Conservation (phyloP, 2,329 filamentous ascomycete species). For the Penicillium griseofulvum region DNA sequence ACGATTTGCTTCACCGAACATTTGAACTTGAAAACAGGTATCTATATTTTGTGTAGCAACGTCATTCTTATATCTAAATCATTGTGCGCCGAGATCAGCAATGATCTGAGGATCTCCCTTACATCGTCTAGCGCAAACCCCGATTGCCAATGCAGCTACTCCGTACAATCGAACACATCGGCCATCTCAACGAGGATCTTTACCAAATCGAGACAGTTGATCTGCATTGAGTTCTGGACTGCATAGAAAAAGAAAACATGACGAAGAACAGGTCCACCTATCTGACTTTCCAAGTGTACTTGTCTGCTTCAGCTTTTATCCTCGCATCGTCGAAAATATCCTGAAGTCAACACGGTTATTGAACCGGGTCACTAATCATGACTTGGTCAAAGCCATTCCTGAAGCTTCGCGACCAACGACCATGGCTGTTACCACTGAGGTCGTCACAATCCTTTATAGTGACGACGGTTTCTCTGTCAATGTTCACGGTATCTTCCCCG, state of each 20-base stretch:
- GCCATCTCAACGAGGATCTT: neutral
- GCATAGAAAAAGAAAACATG: neutral
- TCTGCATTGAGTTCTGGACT: neutral
- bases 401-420: conserved; percentile 7
- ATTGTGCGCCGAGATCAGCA: neutral
- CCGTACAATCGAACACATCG: neutral
- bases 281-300: neutral
- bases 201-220: neutral
- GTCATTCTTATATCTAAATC: neutral
- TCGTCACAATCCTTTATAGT: conserved; percentile 59
- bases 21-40: neutral
- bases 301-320: neutral
- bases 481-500: conserved; percentile 12
- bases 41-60: neutral
- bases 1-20: neutral
- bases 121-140: neutral
- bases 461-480: conserved; percentile 44
- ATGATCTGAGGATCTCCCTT: conserved; percentile 1
- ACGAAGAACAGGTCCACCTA: neutral
- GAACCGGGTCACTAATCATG: neutral
- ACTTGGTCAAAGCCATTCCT: conserved; percentile 10
- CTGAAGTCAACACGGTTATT: neutral
- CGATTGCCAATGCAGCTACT: neutral
- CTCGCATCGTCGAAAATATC: neutral
- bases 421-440: conserved; percentile 47